Percentiles rank a stretch among this genome's conserved stretches.
Evolutionary conservation across 495 filamentous ascomycete species (phyloP).

Genomic region (Collariella sp.): DNA sequence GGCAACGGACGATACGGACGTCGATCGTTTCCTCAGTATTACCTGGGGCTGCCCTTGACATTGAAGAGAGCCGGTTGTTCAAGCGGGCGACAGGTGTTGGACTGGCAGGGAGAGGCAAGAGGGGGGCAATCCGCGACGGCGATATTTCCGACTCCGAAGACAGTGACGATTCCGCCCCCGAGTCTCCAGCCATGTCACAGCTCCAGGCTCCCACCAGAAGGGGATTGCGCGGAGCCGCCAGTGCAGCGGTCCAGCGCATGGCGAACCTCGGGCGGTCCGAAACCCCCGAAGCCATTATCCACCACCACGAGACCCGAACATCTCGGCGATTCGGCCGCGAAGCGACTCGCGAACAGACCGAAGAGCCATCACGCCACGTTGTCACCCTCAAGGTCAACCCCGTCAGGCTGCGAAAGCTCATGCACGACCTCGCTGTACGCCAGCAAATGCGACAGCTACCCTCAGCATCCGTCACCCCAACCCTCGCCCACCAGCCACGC

Average conservation of each 20-base stretch:
- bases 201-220: conserved; percentile 71
- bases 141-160: conserved; percentile 85
- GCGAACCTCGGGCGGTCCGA: conserved; percentile 78
- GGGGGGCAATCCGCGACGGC: conserved; percentile 52
- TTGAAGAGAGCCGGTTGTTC: conserved; percentile 81
- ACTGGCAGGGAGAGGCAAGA: conserved; percentile 46
- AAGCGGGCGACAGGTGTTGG: conserved; percentile 52
- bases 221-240: conserved; percentile 80
- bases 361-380: conserved; percentile 55
- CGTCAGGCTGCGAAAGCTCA: conserved; percentile 51
- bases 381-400: conserved; percentile 65
- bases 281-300: conserved; percentile 68
- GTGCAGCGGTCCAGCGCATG: conserved; percentile 64
- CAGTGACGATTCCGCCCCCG: conserved; percentile 76
- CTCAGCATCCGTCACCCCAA: conserved; percentile 38
- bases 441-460: conserved; percentile 30
- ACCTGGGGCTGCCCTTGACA: conserved; percentile 66
- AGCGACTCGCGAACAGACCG: conserved; percentile 58
- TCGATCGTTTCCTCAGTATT: conserved; percentile 84
- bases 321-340: conserved; percentile 51
- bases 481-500: conserved; percentile 44
- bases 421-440: conserved; percentile 29
- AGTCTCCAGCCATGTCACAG: conserved; percentile 73
- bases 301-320: conserved; percentile 66
- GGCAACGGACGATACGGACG: conserved; percentile 83